Conservation (phyloP, 305 asterid species). For the Fraxinus latifolia region DNA sequence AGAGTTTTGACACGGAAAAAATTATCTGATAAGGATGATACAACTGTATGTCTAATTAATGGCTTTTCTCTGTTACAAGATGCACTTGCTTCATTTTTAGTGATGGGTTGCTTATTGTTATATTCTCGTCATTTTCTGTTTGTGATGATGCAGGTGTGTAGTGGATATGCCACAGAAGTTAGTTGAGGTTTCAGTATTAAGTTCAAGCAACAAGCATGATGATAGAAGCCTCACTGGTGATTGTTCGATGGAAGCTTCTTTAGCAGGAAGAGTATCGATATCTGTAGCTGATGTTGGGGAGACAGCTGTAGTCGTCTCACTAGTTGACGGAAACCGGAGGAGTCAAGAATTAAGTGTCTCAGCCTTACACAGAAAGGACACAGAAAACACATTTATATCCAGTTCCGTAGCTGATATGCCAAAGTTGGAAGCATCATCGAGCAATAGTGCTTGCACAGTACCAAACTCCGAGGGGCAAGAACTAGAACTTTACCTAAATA, state of each 20-base stretch:
- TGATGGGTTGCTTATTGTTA: conserved; percentile 16
- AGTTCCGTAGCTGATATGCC: conserved; percentile 31
- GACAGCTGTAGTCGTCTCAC: conserved; percentile 76
- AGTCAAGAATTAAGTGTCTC: conserved; percentile 39
- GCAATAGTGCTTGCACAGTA: conserved; percentile 24
- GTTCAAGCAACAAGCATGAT: conserved; percentile 37
- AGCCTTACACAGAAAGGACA: conserved; percentile 27
- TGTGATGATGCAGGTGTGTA: conserved; percentile 66
- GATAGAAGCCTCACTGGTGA: conserved; percentile 35
- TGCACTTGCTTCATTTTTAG: conserved; percentile 3
- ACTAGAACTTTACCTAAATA: conserved; percentile 32
- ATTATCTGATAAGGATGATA: background rate
- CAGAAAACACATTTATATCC: conserved; percentile 31
- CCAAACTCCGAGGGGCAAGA: conserved; percentile 34
- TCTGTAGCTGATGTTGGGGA: conserved; percentile 87
- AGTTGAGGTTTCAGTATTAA: conserved; percentile 31
- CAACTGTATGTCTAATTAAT: background rate
- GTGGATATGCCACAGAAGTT: conserved; percentile 33
- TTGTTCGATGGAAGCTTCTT: conserved; percentile 45
- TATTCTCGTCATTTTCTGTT: conserved; percentile 32
- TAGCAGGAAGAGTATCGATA: conserved; percentile 67
- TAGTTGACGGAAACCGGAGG: conserved; percentile 51
- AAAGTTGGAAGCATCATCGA: conserved; percentile 32
- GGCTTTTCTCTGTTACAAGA: conserved; percentile 17
- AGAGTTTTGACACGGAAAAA: background rate